Conservation (phyloP, 2,329 filamentous ascomycete genomes). For the Fusarium tricinctum region DNA sequence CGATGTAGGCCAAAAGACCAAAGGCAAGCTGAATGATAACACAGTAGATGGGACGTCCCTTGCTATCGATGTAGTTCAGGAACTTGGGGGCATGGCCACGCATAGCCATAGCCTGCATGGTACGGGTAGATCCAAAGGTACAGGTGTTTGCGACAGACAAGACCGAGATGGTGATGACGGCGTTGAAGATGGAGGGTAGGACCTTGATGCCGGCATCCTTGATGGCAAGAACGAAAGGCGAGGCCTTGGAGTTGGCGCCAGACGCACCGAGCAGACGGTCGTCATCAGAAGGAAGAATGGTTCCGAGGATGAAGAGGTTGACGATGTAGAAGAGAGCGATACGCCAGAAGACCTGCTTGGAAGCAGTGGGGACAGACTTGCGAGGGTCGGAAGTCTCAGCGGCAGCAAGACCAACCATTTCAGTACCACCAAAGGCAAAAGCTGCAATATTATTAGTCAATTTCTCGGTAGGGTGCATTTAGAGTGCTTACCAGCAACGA, state of each 20-base stretch:
- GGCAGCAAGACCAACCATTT: constrained; percentile 81
- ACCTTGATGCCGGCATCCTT: constrained; percentile 83
- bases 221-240: constrained; percentile 94
- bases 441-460: neutral
- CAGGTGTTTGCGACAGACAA: constrained; percentile 92
- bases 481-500: constrained; percentile 67
- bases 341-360: constrained; percentile 96
- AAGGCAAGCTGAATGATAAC: constrained; percentile 76
- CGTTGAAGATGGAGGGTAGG: constrained; percentile 91
- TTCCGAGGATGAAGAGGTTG: constrained; percentile 82
- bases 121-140: constrained; percentile 92
- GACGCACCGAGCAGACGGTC: constrained; percentile 69
- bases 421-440: constrained; percentile 81
- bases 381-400: constrained; percentile 82
- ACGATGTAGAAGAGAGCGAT: constrained; percentile 92
- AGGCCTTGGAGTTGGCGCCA: constrained; percentile 77
- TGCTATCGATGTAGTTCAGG: constrained; percentile 83
- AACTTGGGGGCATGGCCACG: constrained; percentile 84
- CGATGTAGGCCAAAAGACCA: constrained; percentile 83
- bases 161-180: constrained; percentile 94
- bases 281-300: constrained; percentile 82
- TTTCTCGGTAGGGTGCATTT: fast-evolving
- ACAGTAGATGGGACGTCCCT: constrained; percentile 82
- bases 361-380: constrained; percentile 85
- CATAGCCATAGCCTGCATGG: constrained; percentile 88